Conservation (phyloP, 768 basidiomycete species). For the Psilocybe sp. region DNA sequence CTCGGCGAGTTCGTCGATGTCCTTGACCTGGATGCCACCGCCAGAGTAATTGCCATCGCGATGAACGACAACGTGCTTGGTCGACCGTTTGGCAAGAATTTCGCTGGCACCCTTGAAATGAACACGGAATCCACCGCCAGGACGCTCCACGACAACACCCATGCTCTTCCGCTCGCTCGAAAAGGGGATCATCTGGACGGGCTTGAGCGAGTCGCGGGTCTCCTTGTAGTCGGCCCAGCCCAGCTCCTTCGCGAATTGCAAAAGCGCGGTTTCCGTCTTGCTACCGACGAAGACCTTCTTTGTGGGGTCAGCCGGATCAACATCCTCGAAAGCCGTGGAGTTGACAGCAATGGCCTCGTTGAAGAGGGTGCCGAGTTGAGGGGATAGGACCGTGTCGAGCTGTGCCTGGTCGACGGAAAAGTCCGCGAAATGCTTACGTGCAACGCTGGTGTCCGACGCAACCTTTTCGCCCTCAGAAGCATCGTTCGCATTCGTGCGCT, state of each 20-base stretch:
- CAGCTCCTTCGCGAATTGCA: slow-evolving; percentile 80
- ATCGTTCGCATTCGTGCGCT: slow-evolving; percentile 70
- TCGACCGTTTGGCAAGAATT: slow-evolving; percentile 80
- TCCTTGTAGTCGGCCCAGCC: slow-evolving; percentile 72
- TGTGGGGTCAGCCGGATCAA: slow-evolving; percentile 52
- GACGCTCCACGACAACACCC: slow-evolving; percentile 78
- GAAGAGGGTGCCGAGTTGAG: slow-evolving; percentile 60
- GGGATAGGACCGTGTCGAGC: slow-evolving; percentile 62
- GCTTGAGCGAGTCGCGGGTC: slow-evolving; percentile 54
- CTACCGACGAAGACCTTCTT: slow-evolving; percentile 74
- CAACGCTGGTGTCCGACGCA: slow-evolving; percentile 20
- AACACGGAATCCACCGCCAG: slow-evolving; percentile 56
- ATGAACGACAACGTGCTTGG: slow-evolving; percentile 67
- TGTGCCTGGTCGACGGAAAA: slow-evolving; percentile 83
- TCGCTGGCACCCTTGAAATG: slow-evolving; percentile 95
- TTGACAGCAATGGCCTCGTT: slow-evolving; percentile 89
- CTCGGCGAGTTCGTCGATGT: slow-evolving; percentile 63
- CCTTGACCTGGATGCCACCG: slow-evolving; percentile 47
- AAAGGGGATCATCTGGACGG: slow-evolving; percentile 91
- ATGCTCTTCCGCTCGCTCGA: slow-evolving; percentile 92
- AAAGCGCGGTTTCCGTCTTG: slow-evolving; percentile 93
- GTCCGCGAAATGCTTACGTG: slow-evolving; percentile 57
- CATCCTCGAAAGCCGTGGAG: slow-evolving; percentile 92
- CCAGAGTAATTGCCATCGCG: slow-evolving; percentile 23
- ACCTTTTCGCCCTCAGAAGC: slow-evolving; percentile 18